Percentiles rank a stretch among this genome's conserved stretches.
phyloP scores from a whole-genome alignment of 306 rosid genomes.

The Quercus alba region DNA sequence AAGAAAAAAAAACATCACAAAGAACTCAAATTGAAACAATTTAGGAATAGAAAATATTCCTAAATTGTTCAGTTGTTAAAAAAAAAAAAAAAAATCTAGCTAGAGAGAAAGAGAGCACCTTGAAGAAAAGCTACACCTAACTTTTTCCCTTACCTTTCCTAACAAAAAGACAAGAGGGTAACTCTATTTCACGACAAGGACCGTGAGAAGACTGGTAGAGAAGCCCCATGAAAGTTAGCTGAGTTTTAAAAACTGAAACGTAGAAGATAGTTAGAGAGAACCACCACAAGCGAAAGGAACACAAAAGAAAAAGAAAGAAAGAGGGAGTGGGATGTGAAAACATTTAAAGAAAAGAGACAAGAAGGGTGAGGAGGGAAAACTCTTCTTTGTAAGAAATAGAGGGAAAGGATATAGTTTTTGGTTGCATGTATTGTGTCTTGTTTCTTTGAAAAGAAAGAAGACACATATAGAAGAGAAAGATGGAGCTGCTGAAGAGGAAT shows the following conservation, averaged over 20 bases:
- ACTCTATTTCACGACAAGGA: not conserved
- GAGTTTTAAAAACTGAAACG: not conserved
- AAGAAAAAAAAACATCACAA: not conserved
- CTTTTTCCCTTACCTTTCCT: not conserved
- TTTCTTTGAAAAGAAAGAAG: not conserved
- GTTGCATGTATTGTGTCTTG: not conserved
- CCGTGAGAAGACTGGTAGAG: constrained; percentile 32
- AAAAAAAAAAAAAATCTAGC: not conserved
- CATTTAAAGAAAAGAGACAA: not conserved
- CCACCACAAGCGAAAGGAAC: not conserved
- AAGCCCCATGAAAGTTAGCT: constrained; percentile 14
- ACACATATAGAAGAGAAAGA: not conserved
- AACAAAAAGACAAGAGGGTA: not conserved
- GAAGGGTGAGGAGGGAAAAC: not conserved
- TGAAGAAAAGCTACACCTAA: not conserved
- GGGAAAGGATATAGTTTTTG: not conserved
- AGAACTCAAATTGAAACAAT: not conserved
- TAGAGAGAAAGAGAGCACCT: not conserved
- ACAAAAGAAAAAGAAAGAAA: not conserved
- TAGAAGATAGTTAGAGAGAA: not conserved
- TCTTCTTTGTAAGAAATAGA: constrained; percentile 1
- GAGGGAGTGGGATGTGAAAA: not conserved
- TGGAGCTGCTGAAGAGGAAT: constrained; percentile 14
- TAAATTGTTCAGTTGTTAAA: not conserved
- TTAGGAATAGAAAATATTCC: not conserved